Evolutionary conservation across 2,329 filamentous ascomycete species (phyloP), one percentile per base, ranked within the genome.

Genomic region (Lizonia empirigonia): DNA sequence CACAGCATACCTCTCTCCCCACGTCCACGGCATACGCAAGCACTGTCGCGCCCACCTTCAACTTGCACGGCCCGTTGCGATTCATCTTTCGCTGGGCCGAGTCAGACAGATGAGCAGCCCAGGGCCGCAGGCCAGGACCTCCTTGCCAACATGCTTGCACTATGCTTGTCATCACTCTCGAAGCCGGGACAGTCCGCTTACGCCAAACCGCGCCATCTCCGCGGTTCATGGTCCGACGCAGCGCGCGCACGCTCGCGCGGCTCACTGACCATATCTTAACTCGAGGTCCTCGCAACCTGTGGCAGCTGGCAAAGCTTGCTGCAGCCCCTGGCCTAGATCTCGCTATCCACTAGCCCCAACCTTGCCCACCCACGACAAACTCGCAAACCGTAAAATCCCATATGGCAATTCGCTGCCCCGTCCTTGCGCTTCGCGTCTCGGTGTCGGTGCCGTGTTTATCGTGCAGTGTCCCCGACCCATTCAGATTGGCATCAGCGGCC

Each of bases 261-360:
- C 53, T 50, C 59, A 64, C 61, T 64, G 62, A 62, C 60, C 62
- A 60, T 52, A 56, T 58, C 57, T 59, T 59, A 62, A 62, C 41
- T 56, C 47, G 48, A 56, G 23, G 5, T 40, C 36, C 13, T 3
- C 33, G 16, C 19, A 23, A 3, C 7, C 16, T 15, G 32, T 18
- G 6, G 19, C 3, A 19, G 34, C 5, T 16, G 37, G 33, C 34
- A 33, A 32, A 46, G 34, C 33, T 18, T 36, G 34, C 20, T n/a
- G 12, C 9, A 36, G 40, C 48, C 48, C 48, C 36, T 50, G 47
- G 48, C 41, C 49, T 52, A 52, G 41, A 46, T 37, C 33, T 38
- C 23, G 27, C 27, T 30, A 30, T n/a, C n/a, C 5, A 30, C 30
- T 22, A 36, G 35, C 34, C 27, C 48, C 34, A 29, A 18, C 26